Evolutionary conservation across 129 eudicot species (phyloP).

Genomic region (Tagetes patula): DNA sequence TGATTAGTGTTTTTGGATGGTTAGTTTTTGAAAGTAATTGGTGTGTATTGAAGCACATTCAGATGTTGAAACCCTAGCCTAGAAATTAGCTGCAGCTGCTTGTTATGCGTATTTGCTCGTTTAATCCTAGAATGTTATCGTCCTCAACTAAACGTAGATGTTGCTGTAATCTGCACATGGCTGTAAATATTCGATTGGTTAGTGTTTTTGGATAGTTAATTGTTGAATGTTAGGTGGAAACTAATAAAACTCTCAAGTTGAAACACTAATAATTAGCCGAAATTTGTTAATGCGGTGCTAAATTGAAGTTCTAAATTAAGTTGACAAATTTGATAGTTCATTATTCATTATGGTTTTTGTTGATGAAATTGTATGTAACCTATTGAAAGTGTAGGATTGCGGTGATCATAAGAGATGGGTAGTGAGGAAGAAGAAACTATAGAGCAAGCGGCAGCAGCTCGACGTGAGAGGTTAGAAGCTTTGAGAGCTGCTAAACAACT

Average conservation of each 20-base stretch:
- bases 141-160: no score
- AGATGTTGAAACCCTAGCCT: constrained; percentile 29
- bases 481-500: constrained; percentile 73
- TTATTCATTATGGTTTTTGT: background rate
- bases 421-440: constrained; percentile 54
- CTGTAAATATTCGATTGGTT: no score
- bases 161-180: no score
- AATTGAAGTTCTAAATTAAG: background rate
- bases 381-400: constrained; percentile 12
- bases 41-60: constrained; percentile 3
- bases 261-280: constrained; percentile 19
- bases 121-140: no score
- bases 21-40: background rate
- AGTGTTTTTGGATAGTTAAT: no score
- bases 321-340: background rate
- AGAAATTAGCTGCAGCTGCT: background rate
- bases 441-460: constrained; percentile 72
- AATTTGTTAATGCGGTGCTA: background rate
- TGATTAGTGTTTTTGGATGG: background rate
- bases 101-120: no score
- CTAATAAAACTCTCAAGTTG: background rate
- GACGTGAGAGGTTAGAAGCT: constrained; percentile 79
- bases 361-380: background rate
- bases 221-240: no score
- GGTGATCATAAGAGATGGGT: constrained; percentile 36